Evolutionary conservation across 108 stramenopile genomes (phyloP).

Genomic region (Mediolabrus comicus): DNA sequence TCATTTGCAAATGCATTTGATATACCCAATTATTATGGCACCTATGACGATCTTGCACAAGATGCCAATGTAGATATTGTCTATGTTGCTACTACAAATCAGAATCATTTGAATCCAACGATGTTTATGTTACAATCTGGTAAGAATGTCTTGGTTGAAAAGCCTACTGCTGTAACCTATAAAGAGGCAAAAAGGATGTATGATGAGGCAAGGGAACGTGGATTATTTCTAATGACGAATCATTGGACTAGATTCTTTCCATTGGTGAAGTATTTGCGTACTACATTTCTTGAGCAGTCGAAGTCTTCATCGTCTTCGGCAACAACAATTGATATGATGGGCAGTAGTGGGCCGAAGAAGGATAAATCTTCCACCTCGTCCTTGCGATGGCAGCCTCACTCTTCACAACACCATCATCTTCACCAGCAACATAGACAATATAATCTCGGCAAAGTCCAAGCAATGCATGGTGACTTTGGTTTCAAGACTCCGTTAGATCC

Average conservation of each 20-base stretch:
- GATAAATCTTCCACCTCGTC: too few relatives aligned
- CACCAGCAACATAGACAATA: neutral
- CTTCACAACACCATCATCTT: neutral
- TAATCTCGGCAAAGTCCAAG: slow-evolving; percentile 22
- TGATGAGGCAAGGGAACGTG: slow-evolving; percentile 59
- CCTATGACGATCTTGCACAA: slow-evolving; percentile 62
- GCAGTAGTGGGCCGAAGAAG: too few relatives aligned
- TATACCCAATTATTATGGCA: slow-evolving; percentile 38
- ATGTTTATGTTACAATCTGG: slow-evolving; percentile 54
- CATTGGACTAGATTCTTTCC: slow-evolving; percentile 45
- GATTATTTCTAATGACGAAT: slow-evolving; percentile 72
- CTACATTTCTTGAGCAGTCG: slow-evolving; percentile 3
- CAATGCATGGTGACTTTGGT: slow-evolving; percentile 37
- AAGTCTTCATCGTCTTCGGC: neutral
- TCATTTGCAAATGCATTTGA: slow-evolving; percentile 17
- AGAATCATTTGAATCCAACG: slow-evolving; percentile 58
- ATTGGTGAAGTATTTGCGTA: slow-evolving; percentile 24
- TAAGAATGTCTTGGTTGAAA: slow-evolving; percentile 83
- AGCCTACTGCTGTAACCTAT: slow-evolving; percentile 68
- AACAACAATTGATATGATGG: too few relatives aligned
- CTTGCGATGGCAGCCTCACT: neutral
- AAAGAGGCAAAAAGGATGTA: slow-evolving; percentile 68
- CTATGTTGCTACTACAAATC: slow-evolving; percentile 36
- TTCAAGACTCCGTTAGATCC: slow-evolving; percentile 18
- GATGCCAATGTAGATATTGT: slow-evolving; percentile 63